phyloP scores from a whole-genome alignment of 1,284 basidiomycete genomes.

The Volvariella volvacea region DNA sequence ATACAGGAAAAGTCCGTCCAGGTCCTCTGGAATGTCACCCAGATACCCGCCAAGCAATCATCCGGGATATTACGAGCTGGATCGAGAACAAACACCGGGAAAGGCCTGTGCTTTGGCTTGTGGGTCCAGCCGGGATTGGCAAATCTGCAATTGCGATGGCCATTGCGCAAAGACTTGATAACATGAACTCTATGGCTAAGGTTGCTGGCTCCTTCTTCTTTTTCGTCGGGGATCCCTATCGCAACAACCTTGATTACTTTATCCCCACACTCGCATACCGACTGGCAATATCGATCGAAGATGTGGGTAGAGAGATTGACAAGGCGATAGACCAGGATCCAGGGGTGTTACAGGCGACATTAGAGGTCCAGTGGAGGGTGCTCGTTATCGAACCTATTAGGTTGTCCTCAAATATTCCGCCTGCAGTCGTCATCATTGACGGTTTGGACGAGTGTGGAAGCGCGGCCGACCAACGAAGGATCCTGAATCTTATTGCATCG shows the following conservation, averaged over 20 bases:
- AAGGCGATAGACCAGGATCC: not conserved
- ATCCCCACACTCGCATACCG: not conserved
- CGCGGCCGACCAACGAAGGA: not conserved
- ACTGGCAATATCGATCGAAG: not conserved
- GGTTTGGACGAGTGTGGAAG: not conserved
- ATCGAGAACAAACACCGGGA: not conserved
- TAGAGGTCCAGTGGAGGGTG: not conserved
- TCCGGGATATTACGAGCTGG: not conserved
- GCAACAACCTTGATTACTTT: not conserved
- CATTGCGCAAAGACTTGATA: not conserved
- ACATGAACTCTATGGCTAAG: not conserved
- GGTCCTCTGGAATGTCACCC: not conserved
- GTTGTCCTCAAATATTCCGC: not conserved
- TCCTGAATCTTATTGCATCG: not conserved
- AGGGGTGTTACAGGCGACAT: not conserved
- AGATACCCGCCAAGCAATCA: not conserved
- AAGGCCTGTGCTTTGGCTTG: not conserved
- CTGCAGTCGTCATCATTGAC: not conserved
- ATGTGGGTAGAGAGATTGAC: not conserved
- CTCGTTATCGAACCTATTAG: not conserved
- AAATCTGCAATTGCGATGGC: slow-evolving; percentile 1
- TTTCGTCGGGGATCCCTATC: not conserved
- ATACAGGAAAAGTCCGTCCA: no score
- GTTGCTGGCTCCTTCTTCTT: not conserved
- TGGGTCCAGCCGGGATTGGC: not conserved